These are phyloP conservation scores for Phaffomyces thermotolerans DNA, from an alignment of 805 yeast species.

Conservation along the genomic window DNA sequence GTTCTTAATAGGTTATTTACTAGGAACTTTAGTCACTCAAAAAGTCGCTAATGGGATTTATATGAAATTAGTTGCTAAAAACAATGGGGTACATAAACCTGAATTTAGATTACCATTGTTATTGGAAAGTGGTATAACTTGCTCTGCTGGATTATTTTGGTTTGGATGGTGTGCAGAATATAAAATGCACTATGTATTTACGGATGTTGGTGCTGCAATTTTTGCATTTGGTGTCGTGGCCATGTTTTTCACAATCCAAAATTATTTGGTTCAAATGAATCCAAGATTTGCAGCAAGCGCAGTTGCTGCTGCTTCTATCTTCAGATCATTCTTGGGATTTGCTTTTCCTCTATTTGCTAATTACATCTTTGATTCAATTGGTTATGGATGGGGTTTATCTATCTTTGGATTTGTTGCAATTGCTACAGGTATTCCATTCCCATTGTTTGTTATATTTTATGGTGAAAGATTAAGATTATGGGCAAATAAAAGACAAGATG, in stretches of 20 bases:
- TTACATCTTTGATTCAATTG: conserved; percentile 46
- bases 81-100: conserved; percentile 51
- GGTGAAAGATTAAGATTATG: conserved; percentile 54
- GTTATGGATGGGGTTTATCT: conserved; percentile 69
- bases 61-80: conserved; percentile 29
- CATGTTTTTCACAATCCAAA: conserved; percentile 61
- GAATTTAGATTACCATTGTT: conserved; percentile 52
- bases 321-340: conserved; percentile 62
- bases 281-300: conserved; percentile 64
- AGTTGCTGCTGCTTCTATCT: conserved; percentile 60
- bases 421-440: conserved; percentile 60
- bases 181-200: conserved; percentile 53
- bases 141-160: conserved; percentile 59
- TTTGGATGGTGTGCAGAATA: conserved; percentile 67
- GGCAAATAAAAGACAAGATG: conserved; percentile 46
- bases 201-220: conserved; percentile 51
- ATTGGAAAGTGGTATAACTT: conserved; percentile 40
- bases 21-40: conserved; percentile 47
- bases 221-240: conserved; percentile 55
- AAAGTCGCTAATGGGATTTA: conserved; percentile 35
- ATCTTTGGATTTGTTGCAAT: conserved; percentile 52
- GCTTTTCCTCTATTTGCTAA: conserved; percentile 61
- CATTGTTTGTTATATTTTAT: conserved; percentile 45
- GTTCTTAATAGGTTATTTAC: conserved; percentile 45
- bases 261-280: conserved; percentile 66